Percentiles rank a stretch among this genome's conserved stretches.
Conservation (phyloP, 805 yeast genomes). For the Candida multigemmis region DNA sequence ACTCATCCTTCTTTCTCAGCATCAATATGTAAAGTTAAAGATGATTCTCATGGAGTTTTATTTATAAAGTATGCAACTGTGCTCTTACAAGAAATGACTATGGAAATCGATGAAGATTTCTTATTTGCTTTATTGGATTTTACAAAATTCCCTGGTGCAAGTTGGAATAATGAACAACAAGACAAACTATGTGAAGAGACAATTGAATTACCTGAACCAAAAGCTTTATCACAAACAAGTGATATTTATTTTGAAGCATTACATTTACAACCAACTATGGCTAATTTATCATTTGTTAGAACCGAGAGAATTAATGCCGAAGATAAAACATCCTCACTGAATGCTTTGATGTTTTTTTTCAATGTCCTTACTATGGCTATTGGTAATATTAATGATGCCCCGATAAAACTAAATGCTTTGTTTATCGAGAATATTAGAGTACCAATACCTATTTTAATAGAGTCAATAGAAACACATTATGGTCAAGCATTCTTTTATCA, state of each 20-base stretch:
- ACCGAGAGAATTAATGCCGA: conserved; percentile 70
- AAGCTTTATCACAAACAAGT: conserved; percentile 40
- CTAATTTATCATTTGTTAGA: conserved; percentile 84
- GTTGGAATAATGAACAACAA: conserved; percentile 45
- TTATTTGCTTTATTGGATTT: conserved; percentile 75
- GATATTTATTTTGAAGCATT: conserved; percentile 90
- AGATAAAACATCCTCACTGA: conserved; percentile 50
- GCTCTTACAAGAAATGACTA: conserved; percentile 80
- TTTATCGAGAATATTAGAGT: conserved; percentile 84
- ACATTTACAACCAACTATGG: conserved; percentile 84
- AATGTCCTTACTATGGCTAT: conserved; percentile 92
- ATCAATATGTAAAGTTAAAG: conserved; percentile 75
- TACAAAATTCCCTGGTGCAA: conserved; percentile 70
- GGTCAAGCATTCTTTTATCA: conserved; percentile 89
- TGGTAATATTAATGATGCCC: conserved; percentile 96
- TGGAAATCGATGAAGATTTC: conserved; percentile 93
- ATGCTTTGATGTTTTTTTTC: conserved; percentile 64
- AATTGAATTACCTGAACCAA: conserved; percentile 65
- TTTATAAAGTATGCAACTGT: conserved; percentile 89
- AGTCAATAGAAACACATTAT: conserved; percentile 74
- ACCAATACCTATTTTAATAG: conserved; percentile 64
- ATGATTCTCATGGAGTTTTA: conserved; percentile 81
- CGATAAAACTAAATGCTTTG: conserved; percentile 79
- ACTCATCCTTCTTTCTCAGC: conserved; percentile 88
- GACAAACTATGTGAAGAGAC: conserved; percentile 54